Evolutionary conservation across 305 asterid genomes (phyloP), one percentile per base, ranked within the genome.

Genomic region (Euphrasia arctica): DNA sequence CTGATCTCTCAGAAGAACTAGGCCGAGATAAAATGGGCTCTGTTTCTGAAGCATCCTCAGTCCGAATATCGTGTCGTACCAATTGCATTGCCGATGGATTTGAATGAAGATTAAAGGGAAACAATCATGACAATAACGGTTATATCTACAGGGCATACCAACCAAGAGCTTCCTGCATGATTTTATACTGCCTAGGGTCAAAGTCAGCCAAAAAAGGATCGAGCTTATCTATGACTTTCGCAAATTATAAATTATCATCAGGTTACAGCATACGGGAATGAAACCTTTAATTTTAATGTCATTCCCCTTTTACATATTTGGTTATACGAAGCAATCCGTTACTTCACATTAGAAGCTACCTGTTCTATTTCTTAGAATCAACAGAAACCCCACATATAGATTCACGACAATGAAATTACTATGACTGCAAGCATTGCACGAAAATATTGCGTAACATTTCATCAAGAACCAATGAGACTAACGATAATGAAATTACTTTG

Each of bases 1-100:
- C 85, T 62, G 77, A 78, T 78, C 80, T 74, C 72, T 79, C 78
- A 25, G 63, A 68, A 51, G 62, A 14, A 65, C 69, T 54, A 34
- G 83, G 78, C 61, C 82, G 89, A 48, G 85, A 65, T 75, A 93
- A 80, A 73, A 93, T 93, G 74, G 99, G 96, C 72, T 83, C 96
- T 52, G 89, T 90, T 82, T 93, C 98, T 69, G 94, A 87, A 74
- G 80, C 64, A 84, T 85, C 90, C 64, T 72, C 82, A 22, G 79
- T 75, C 63, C 78, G 82, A 76, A 70, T 80, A 67, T 84, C 97
- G 81, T 86, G 88, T 65, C 84, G 76, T 56, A 67, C 82, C 82
- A 88, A 76, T 71, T 85, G 96, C 98, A 93, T 92, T 54, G 76
- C 77, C 69, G 68, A 69, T 75, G 49, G 59, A 74, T 70, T 74